Evolutionary conservation across 1,139 yeast genomes (phyloP).

Genomic region (Spathaspora sp.): DNA sequence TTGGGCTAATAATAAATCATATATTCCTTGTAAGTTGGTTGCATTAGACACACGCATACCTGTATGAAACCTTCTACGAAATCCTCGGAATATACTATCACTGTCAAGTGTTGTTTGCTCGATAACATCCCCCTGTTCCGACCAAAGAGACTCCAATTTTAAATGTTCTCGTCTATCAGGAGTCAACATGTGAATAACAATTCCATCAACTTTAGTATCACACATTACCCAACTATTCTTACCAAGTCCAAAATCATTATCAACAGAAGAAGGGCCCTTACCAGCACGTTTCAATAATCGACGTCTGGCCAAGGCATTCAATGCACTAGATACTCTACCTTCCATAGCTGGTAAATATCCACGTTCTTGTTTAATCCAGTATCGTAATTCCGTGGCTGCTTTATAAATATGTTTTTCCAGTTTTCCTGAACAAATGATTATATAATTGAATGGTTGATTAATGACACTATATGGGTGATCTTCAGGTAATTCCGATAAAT

Average conservation of each 20-base stretch:
- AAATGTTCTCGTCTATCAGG: constrained; percentile 63
- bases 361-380: constrained; percentile 33
- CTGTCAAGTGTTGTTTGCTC: constrained; percentile 13
- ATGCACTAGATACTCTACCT: constrained; percentile 67
- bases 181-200: constrained; percentile 73
- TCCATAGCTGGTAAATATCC: constrained; percentile 55
- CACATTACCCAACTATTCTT: constrained; percentile 82
- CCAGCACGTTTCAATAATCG: constrained; percentile 60
- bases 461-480: constrained; percentile 40
- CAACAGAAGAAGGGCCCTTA: constrained; percentile 54
- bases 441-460: constrained; percentile 37
- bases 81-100: constrained; percentile 52
- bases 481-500: constrained; percentile 31
- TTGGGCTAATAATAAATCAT: constrained; percentile 6
- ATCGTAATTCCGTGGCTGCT: constrained; percentile 60
- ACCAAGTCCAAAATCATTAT: constrained; percentile 53
- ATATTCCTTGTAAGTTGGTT: constrained; percentile 6
- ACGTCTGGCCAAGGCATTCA: constrained; percentile 57
- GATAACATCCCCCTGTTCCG: constrained; percentile 39
- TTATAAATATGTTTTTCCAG: constrained; percentile 73
- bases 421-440: constrained; percentile 76
- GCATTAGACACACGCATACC: constrained; percentile 15
- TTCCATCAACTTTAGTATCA: constrained; percentile 61
- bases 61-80: constrained; percentile 36
- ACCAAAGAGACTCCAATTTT: constrained; percentile 71